A percentile compares a stretch with the other conserved stretches of the same genome.
Conservation (phyloP, 495 filamentous ascomycete species). For the Tetracladium setigerum region DNA sequence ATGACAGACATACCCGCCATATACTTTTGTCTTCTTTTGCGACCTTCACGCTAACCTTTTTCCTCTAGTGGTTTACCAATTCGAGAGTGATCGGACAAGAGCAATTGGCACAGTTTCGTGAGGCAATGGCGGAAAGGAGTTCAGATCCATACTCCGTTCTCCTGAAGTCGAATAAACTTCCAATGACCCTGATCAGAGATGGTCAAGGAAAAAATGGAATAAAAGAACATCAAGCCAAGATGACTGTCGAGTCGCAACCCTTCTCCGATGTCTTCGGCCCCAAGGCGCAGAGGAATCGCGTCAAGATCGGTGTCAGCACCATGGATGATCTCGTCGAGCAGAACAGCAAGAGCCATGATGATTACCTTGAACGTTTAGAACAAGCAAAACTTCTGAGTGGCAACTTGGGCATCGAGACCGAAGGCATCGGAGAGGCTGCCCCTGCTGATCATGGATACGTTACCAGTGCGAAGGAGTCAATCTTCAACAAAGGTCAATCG, state of each 20-base stretch:
- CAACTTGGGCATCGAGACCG: constrained; percentile 44
- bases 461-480: constrained; percentile 70
- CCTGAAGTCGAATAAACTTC: constrained; percentile 88
- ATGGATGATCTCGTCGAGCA: constrained; percentile 77
- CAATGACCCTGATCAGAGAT: constrained; percentile 73
- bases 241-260: constrained; percentile 77
- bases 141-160: constrained; percentile 89
- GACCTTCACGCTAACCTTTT: too few species aligned
- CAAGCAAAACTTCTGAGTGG: constrained; percentile 66
- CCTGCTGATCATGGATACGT: constrained; percentile 45
- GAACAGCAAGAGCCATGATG: constrained; percentile 66
- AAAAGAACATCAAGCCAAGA: constrained; percentile 91
- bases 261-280: constrained; percentile 90
- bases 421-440: constrained; percentile 35
- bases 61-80: constrained; percentile 42
- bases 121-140: constrained; percentile 84
- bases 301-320: constrained; percentile 74
- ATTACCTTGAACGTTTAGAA: constrained; percentile 70
- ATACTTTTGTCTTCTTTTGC: too few species aligned
- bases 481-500: constrained; percentile 90
- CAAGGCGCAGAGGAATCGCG: constrained; percentile 84
- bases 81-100: constrained; percentile 56
- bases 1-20: too few species aligned
- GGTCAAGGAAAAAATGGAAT: constrained; percentile 63
- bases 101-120: constrained; percentile 73